A percentile compares a stretch with the other conserved stretches of the same genome.
Conservation (phyloP, 305 asterid genomes). For the Ilex paraguariensis region DNA sequence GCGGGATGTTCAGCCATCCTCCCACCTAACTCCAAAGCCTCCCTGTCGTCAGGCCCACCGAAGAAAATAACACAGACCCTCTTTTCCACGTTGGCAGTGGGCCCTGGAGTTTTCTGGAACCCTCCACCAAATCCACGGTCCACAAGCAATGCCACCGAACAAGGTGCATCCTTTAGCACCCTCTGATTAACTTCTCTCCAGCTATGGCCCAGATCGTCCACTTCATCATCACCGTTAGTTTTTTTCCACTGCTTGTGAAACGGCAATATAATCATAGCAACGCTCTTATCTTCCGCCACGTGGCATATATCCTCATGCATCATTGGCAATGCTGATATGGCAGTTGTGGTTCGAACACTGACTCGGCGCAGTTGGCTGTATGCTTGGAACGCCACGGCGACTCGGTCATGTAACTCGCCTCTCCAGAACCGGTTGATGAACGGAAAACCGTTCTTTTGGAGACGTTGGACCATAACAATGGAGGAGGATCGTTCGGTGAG, state of each 20-base stretch:
- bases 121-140: conserved; percentile 40
- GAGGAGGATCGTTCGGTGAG: conserved; percentile 41
- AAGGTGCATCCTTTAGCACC: conserved; percentile 37
- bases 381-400: conserved; percentile 12
- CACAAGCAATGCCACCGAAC: conserved; percentile 47
- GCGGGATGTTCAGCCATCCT: conserved; percentile 39
- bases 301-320: conserved; percentile 43
- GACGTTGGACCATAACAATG: conserved; percentile 27
- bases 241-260: conserved; percentile 36
- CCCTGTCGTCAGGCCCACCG: conserved; percentile 40
- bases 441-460: conserved; percentile 35
- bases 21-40: conserved; percentile 29
- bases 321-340: conserved; percentile 27
- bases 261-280: conserved; percentile 26
- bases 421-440: conserved; percentile 16
- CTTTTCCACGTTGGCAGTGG: conserved; percentile 6
- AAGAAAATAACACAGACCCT: conserved; percentile 25
- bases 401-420: conserved; percentile 12
- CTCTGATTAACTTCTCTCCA: conserved; percentile 43
- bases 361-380: conserved; percentile 24
- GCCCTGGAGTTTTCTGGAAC: conserved; percentile 5
- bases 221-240: conserved; percentile 10
- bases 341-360: conserved; percentile 26
- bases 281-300: conserved; percentile 29
- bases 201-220: conserved; percentile 25